phyloP scores from a whole-genome alignment of 2,329 filamentous ascomycete species.

The Colletotrichum liriopes region DNA sequence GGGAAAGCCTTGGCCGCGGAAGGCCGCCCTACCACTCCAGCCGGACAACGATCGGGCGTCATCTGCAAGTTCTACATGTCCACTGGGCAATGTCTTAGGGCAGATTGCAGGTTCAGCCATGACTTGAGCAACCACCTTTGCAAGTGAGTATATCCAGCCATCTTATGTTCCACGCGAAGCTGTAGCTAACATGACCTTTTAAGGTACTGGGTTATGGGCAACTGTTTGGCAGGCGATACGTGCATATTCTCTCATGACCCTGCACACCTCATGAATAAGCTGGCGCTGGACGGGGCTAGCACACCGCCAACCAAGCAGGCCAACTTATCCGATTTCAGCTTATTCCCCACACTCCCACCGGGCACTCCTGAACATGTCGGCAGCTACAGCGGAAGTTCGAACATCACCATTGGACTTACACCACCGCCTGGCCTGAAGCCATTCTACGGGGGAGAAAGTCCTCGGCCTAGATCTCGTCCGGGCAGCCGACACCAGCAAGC shows the following conservation, averaged over 20 bases:
- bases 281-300: conserved; percentile 79
- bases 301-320: conserved; percentile 77
- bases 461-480: conserved; percentile 84
- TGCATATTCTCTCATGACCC: conserved; percentile 99
- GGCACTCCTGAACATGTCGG: conserved; percentile 72
- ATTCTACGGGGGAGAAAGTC: conserved; percentile 73
- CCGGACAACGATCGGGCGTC: conserved; percentile 84
- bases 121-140: conserved; percentile 96
- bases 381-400: conserved; percentile 68
- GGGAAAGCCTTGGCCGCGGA: conserved; percentile 91
- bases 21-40: conserved; percentile 82
- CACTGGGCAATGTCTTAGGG: conserved; percentile 93
- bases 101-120: conserved; percentile 97
- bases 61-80: conserved; percentile 98
- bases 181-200: conserved; percentile 14
- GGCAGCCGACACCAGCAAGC: conserved; percentile 83
- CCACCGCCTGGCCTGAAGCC: conserved; percentile 81
- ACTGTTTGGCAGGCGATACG: conserved; percentile 92
- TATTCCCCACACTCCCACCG: conserved; percentile 84
- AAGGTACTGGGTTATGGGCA: conserved; percentile 96
- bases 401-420: conserved; percentile 69
- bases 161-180: not conserved
- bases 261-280: conserved; percentile 84
- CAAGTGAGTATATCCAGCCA: conserved; percentile 79
- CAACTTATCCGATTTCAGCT: conserved; percentile 83